phyloP scores from a whole-genome alignment of 2,329 filamentous ascomycete species.

The Paecilomyces variotii region DNA sequence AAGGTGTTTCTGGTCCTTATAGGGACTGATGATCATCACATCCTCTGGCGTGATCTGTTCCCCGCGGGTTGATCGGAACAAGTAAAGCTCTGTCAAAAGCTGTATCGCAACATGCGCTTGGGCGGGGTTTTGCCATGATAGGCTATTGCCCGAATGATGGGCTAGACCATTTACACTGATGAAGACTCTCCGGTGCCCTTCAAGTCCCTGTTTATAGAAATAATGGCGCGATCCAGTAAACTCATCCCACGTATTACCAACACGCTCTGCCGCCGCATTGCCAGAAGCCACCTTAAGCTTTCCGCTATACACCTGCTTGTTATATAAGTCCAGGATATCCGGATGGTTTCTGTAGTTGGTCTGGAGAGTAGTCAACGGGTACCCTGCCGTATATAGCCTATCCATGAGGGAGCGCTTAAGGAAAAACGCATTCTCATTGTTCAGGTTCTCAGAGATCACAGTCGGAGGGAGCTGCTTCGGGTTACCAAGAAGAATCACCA shows the following conservation, averaged over 20 bases:
- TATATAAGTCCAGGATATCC: background rate
- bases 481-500: too few relatives aligned
- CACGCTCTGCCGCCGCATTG: background rate
- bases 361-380: too few relatives aligned
- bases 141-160: background rate
- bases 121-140: background rate
- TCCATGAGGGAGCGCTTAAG: too few relatives aligned
- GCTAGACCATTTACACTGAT: background rate
- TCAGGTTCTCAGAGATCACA: too few relatives aligned
- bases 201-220: background rate
- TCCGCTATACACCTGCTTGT: background rate
- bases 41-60: background rate
- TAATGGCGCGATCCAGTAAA: background rate
- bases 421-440: too few relatives aligned
- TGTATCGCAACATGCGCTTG: too few relatives aligned
- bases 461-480: too few relatives aligned
- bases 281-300: background rate
- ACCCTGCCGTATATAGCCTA: too few relatives aligned
- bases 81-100: background rate
- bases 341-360: background rate
- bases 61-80: background rate
- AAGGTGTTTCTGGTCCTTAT: background rate
- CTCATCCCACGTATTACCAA: background rate
- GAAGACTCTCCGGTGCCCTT: background rate
- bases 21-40: background rate